phyloP scores from a whole-genome alignment of 164 flowering plant genomes.

The Aristolochia californica region DNA sequence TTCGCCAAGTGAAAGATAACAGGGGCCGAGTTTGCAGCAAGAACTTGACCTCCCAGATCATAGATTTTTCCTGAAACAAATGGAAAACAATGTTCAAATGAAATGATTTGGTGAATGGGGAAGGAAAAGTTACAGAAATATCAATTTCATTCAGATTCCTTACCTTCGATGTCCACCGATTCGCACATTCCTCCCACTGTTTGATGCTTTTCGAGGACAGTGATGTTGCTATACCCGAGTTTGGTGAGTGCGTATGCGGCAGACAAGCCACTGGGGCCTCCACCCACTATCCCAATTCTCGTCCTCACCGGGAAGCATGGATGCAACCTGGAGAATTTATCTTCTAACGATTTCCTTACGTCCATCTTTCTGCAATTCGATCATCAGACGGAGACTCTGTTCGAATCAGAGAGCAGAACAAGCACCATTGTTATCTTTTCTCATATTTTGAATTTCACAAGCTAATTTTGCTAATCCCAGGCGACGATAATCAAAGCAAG shows the following conservation, averaged over 20 bases:
- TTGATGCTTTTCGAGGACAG: constrained; percentile 55
- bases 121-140: too few relatives aligned
- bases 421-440: too few relatives aligned
- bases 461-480: too few relatives aligned
- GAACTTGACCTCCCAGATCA: constrained; percentile 83
- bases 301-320: constrained; percentile 49
- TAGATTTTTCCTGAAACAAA: constrained; percentile 44
- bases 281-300: constrained; percentile 64
- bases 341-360: constrained; percentile 39
- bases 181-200: constrained; percentile 75
- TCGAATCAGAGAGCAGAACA: constrained; percentile 1
- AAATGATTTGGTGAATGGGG: too few relatives aligned
- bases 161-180: constrained; percentile 69
- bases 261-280: constrained; percentile 77
- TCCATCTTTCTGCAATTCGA: constrained; percentile 28
- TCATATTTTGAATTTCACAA: too few relatives aligned
- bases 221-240: constrained; percentile 53
- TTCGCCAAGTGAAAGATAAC: constrained; percentile 60
- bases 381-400: constrained; percentile 4
- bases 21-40: constrained; percentile 78
- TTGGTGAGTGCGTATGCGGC: constrained; percentile 66
- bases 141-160: too few relatives aligned
- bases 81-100: neutral
- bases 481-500: too few relatives aligned
- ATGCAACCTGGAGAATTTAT: constrained; percentile 56